phyloP scores from a whole-genome alignment of 2,329 filamentous ascomycete genomes.

The Didymella pinodella region DNA sequence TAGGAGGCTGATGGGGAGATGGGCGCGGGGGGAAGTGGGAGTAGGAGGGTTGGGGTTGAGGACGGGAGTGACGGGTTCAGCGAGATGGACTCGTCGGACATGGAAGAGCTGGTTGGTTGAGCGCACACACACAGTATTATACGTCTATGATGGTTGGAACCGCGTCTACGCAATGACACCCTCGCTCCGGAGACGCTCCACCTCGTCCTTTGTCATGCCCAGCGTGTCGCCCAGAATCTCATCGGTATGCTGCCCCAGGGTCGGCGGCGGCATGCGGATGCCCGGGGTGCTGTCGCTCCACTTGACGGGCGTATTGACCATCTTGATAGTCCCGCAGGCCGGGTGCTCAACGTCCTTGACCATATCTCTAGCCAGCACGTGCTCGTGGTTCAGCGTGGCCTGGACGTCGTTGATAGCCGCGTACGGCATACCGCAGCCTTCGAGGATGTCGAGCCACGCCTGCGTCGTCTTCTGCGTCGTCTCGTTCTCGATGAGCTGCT shows the following conservation, averaged over 20 bases:
- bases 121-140: background rate
- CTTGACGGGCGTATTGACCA: slow-evolving; percentile 95
- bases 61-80: slow-evolving; percentile 8
- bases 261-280: slow-evolving; percentile 80
- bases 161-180: slow-evolving; percentile 45
- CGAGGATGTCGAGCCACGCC: slow-evolving; percentile 86
- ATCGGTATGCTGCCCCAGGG: slow-evolving; percentile 64
- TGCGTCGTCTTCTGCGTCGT: slow-evolving; percentile 80
- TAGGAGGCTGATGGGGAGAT: slow-evolving; percentile 6
- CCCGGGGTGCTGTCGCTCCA: slow-evolving; percentile 83
- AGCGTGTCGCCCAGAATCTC: slow-evolving; percentile 46
- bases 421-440: slow-evolving; percentile 93
- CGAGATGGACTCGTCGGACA: slow-evolving; percentile 18
- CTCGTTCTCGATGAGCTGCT: slow-evolving; percentile 77
- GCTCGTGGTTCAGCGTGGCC: slow-evolving; percentile 80
- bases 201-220: slow-evolving; percentile 43
- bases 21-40: too few species aligned
- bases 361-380: slow-evolving; percentile 83
- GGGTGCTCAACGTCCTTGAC: slow-evolving; percentile 86
- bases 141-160: background rate
- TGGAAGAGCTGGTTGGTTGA: slow-evolving; percentile 16
- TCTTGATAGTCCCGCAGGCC: slow-evolving; percentile 81
- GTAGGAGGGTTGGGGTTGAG: background rate
- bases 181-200: slow-evolving; percentile 42
- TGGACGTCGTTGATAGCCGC: slow-evolving; percentile 94